Conservation (phyloP, 495 filamentous ascomycete genomes). For the Aspergillus affinis region DNA sequence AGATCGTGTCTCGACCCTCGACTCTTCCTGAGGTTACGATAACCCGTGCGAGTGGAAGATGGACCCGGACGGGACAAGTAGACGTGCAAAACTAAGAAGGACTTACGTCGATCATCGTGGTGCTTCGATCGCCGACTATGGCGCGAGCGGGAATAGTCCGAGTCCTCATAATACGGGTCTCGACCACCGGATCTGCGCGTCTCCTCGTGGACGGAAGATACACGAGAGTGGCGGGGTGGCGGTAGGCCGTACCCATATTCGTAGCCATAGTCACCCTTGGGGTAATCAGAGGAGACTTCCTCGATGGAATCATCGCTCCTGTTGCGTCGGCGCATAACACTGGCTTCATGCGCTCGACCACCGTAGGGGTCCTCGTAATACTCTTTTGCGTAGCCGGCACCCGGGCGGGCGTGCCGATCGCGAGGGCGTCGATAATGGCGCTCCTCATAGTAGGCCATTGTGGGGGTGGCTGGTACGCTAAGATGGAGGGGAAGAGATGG, state of each 20-base stretch:
- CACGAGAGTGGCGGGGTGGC: constrained; percentile 35
- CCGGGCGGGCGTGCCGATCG: constrained; percentile 34
- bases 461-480: constrained; percentile 9
- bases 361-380: constrained; percentile 27
- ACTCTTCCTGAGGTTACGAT: neutral
- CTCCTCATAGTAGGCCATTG: constrained; percentile 46
- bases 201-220: constrained; percentile 29
- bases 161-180: constrained; percentile 45
- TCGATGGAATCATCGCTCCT: constrained; percentile 64
- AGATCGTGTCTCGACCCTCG: neutral
- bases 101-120: constrained; percentile 51
- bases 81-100: neutral
- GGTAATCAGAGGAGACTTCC: constrained; percentile 67
- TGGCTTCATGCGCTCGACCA: constrained; percentile 26
- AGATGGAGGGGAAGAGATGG: constrained; percentile 1
- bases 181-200: constrained; percentile 40
- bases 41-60: neutral
- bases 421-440: constrained; percentile 31
- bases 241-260: constrained; percentile 49
- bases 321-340: constrained; percentile 51
- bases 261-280: constrained; percentile 51
- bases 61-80: neutral
- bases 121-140: constrained; percentile 51
- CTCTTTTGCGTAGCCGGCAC: constrained; percentile 29
- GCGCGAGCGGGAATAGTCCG: constrained; percentile 57